Percentiles rank a stretch among this genome's conserved stretches.
Conservation (phyloP, 306 rosid species). For the Clitoria ternatea region DNA sequence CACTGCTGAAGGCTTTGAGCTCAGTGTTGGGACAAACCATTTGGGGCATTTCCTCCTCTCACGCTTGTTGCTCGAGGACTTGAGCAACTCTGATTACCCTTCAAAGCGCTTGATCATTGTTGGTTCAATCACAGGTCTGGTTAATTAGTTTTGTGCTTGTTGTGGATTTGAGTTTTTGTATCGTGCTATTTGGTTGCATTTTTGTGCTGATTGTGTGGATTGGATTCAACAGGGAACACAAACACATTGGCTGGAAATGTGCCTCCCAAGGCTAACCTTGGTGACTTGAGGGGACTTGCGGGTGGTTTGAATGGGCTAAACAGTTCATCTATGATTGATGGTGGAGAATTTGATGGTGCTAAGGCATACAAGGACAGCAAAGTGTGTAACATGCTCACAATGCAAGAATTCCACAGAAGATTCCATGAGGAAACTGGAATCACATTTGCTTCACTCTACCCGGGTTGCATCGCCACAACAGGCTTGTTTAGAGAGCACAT, state of each 20-base stretch:
- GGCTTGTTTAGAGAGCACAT: slow-evolving; percentile 97
- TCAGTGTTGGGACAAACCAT: slow-evolving; percentile 96
- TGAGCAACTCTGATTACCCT: slow-evolving; percentile 84
- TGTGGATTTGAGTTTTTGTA: not conserved
- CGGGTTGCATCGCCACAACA: slow-evolving; percentile 97
- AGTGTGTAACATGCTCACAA: slow-evolving; percentile 96
- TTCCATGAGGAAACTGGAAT: slow-evolving; percentile 91
- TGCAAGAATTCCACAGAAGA: slow-evolving; percentile 89
- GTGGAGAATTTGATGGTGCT: slow-evolving; percentile 94
- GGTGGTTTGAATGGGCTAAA: slow-evolving; percentile 85
- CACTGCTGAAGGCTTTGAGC: slow-evolving; percentile 94
- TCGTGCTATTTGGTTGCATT: not conserved
- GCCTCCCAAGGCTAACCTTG: slow-evolving; percentile 99
- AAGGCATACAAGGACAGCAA: slow-evolving; percentile 99
- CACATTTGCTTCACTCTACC: slow-evolving; percentile 91
- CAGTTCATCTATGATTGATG: slow-evolving; percentile 90
- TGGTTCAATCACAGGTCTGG: slow-evolving; percentile 92
- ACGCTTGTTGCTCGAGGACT: slow-evolving; percentile 69
- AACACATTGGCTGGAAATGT: slow-evolving; percentile 99
- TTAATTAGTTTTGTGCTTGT: not conserved
- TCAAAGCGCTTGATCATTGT: slow-evolving; percentile 84
- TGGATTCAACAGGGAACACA: slow-evolving; percentile 65
- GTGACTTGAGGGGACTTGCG: slow-evolving; percentile 90
- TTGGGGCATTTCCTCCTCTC: slow-evolving; percentile 95
- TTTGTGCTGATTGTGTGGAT: slow-evolving; percentile 20